Evolutionary conservation across 2,329 filamentous ascomycete species (phyloP), one percentile per base, ranked within the genome.

Genomic region (Neonectria magnoliae): DNA sequence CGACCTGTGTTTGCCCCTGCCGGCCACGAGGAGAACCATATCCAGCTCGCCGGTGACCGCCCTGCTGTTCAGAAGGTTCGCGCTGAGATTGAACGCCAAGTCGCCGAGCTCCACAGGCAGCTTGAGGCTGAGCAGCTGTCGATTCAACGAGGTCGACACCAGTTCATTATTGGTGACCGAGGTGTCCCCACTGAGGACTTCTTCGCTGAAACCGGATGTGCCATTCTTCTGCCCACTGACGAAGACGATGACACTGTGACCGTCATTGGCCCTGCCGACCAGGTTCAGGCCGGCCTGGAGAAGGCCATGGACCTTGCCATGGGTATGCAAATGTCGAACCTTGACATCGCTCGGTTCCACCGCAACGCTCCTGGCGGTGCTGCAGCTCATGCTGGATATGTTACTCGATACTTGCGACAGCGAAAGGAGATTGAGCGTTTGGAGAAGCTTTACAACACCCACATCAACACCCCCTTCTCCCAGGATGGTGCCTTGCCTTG

Each of bases 81-180:
- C 63, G 89, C 91, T 47, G 90, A 93, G 74, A 91, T 98, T 69
- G 94, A 98, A 79, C 89, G 89, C 53, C 88, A 91, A 63, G 93
- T 90, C 7, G 88, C 91, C 66, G 87, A 95, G 75, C 87, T 99
- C 22, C 89, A 91, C 70, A 88, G 88, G 64, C 89, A 93, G 76
- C 84, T 98, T 54, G 88, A 91, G 45, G 83, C 96, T 53, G 89
- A 96, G 71, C 91, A 97, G 78, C 83, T 94, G 45, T 88, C 91
- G 6, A 93, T 98, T 71, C 92, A 95, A 78, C 91, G 91, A 67
- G 93, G 93, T 53, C 90, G 93, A 56, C 96, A 98, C 78, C 94
- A 97, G 78, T 98, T 98, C 83, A 96, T 99, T 75, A 90, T 97
- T 68, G 95, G 95, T 56, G 90, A 95, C 66, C 88, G 90, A 66